Conservation (phyloP, 345 rosid species). For the Eucalyptus guilfoylei region DNA sequence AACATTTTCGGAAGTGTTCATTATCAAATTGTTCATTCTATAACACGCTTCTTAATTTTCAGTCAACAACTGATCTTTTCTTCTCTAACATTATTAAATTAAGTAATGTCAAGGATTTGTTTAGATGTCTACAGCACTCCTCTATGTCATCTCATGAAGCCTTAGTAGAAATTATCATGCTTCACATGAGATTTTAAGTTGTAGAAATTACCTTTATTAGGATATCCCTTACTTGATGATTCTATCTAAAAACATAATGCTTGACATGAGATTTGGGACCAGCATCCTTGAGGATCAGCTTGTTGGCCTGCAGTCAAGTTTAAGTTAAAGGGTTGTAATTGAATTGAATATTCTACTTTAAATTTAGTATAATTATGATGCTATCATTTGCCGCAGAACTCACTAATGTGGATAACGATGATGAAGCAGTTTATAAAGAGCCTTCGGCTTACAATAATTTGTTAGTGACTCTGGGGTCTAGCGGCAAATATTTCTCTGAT, state of each 20-base stretch:
- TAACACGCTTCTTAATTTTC: neutral
- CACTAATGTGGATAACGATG: slow-evolving; percentile 8
- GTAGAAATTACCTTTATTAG: neutral
- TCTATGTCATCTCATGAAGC: neutral
- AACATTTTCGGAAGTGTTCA: neutral
- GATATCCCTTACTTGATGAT: neutral
- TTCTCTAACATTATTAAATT: neutral
- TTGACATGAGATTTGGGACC: neutral
- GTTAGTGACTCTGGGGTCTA: slow-evolving; percentile 34
- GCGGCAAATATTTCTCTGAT: slow-evolving; percentile 28
- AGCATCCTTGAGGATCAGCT: neutral
- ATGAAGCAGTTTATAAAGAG: slow-evolving; percentile 17
- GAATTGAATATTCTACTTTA: neutral
- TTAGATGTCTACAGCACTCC: neutral
- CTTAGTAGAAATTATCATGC: neutral
- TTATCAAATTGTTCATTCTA: neutral
- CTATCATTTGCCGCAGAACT: slow-evolving; percentile 15
- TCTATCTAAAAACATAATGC: neutral
- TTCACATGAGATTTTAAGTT: neutral
- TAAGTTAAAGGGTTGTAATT: neutral
- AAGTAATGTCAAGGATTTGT: neutral
- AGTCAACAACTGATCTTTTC: neutral
- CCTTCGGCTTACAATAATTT: slow-evolving; percentile 31
- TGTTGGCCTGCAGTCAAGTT: neutral
- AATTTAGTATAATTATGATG: neutral